These are phyloP conservation scores for Xanthoconium stramineum DNA, from an alignment of 768 basidiomycete species.

Conservation along the genomic window DNA sequence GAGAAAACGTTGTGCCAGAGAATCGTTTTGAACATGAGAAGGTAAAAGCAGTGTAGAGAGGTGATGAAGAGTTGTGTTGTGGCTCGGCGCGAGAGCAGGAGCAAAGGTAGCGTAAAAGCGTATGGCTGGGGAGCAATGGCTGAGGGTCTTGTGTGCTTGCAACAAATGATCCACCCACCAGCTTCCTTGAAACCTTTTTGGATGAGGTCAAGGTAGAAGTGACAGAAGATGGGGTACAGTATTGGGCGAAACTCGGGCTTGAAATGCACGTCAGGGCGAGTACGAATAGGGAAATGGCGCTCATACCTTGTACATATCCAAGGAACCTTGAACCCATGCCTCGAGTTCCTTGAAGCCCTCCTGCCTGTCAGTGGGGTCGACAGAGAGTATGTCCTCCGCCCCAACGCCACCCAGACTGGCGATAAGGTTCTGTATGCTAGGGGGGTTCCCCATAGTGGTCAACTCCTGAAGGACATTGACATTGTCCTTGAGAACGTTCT, in stretches of 20 bases:
- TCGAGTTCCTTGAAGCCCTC: conserved; percentile 85
- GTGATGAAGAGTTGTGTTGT: conserved; percentile 68
- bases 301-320: conserved; percentile 87
- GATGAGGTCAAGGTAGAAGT: conserved; percentile 94
- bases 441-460: conserved; percentile 62
- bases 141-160: neutral
- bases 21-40: conserved; percentile 79
- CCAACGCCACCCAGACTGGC: conserved; percentile 76
- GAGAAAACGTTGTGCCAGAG: conserved; percentile 79
- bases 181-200: conserved; percentile 88
- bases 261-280: conserved; percentile 13
- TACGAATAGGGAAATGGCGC: neutral
- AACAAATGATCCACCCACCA: conserved; percentile 47
- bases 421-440: conserved; percentile 72
- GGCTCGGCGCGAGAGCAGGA: conserved; percentile 58
- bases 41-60: conserved; percentile 79
- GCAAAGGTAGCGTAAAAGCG: conserved; percentile 75
- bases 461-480: conserved; percentile 65
- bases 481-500: conserved; percentile 69
- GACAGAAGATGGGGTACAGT: conserved; percentile 92
- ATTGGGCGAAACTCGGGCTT: conserved; percentile 94
- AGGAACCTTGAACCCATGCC: conserved; percentile 84
- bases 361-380: conserved; percentile 82
- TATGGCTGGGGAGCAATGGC: conserved; percentile 48
- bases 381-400: conserved; percentile 75